These are phyloP conservation scores for Candida loeiensis DNA, from an alignment of 805 yeast genomes.

Conservation along the genomic window DNA sequence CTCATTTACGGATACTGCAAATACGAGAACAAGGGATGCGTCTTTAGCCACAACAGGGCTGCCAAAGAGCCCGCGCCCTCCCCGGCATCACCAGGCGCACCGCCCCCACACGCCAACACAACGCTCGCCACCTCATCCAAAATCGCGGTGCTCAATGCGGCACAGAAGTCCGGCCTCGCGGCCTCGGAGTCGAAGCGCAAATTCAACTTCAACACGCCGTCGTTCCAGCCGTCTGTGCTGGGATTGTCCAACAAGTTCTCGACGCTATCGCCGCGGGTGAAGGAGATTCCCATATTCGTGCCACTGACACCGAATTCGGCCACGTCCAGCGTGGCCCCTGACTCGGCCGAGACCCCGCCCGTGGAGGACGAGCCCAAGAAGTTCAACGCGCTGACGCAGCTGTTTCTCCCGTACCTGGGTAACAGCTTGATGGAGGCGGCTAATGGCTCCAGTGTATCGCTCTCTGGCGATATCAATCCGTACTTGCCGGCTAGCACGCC, in stretches of 20 bases:
- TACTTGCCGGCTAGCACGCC: constrained; percentile 17
- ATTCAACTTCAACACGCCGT: constrained; percentile 41
- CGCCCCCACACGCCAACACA: constrained; percentile 1
- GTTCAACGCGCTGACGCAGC: constrained; percentile 39
- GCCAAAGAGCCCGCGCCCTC: constrained; percentile 1
- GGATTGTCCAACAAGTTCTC: constrained; percentile 37
- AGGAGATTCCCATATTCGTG: constrained; percentile 47
- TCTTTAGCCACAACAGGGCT: constrained; percentile 62
- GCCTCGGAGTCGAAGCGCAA: constrained; percentile 25
- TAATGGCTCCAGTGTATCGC: constrained; percentile 5
- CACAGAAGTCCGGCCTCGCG: constrained; percentile 7
- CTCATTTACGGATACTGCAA: constrained; percentile 86
- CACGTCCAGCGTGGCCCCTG: constrained; percentile 1
- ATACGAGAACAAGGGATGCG: constrained; percentile 83
- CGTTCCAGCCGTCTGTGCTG: constrained; percentile 39
- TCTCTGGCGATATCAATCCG: constrained; percentile 16
- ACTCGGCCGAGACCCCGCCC: constrained; percentile 1
- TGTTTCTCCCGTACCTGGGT: constrained; percentile 29
- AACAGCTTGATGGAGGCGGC: constrained; percentile 4
- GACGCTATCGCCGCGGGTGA: constrained; percentile 46
- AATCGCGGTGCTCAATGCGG: constrained; percentile 9
- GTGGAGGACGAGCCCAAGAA: not conserved
- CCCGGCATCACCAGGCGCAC: constrained; percentile 1
- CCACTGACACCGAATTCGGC: constrained; percentile 28
- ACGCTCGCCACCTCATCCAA: constrained; percentile 7